Evolutionary conservation across 2,329 filamentous ascomycete species (phyloP), one percentile per base, ranked within the genome.

Genomic region (Hymenoscyphus repandus): DNA sequence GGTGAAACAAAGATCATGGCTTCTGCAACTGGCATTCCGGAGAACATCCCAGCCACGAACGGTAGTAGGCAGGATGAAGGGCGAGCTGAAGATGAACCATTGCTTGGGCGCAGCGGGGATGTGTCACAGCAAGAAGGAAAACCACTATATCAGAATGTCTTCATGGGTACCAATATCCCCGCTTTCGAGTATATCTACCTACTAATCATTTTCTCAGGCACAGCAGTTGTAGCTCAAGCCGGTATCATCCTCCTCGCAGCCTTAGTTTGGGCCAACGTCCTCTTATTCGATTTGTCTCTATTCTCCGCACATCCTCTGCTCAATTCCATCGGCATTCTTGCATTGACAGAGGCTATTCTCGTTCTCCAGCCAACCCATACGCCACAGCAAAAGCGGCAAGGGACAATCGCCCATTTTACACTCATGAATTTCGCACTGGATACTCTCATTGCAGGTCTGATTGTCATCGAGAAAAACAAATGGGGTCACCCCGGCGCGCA

Each of bases 271-370:
- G 80, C 81, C 41, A 79, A 79, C 50, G 79, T 96, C 57, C 81
- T 96, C 65, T 78, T 82, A 38, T 75, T 78, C 40, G 57, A 73
- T 30, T 66, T 95, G 55, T 87, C 88, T 36, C 82, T 96, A 61
- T 96, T 97, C 77, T 90, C 89, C 15, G 82, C 85, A 7, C 92
- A 97, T 69, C 92, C 92, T 6, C 83, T 96, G 65, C 74, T 84
- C 52, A 75, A 79, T 70, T 76, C 73, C 10, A 58, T 86, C 51
- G 90, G 83, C 44, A 69, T 95, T 52, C 75, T 96, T 55, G 75
- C 89, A 51, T 75, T 93, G 62, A 78, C 87, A 15, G 86, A 96
- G 74, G 86, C 85, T 49, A 82, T 91, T 58, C 82, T 97, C 47
- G 73, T 93, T 59, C 79, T 97, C 33, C 93, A 99, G 68, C 93